Evolutionary conservation across 1,284 basidiomycete genomes (phyloP), one percentile per base, ranked within the genome.

Genomic region (Cryptococcus depauperatus): DNA sequence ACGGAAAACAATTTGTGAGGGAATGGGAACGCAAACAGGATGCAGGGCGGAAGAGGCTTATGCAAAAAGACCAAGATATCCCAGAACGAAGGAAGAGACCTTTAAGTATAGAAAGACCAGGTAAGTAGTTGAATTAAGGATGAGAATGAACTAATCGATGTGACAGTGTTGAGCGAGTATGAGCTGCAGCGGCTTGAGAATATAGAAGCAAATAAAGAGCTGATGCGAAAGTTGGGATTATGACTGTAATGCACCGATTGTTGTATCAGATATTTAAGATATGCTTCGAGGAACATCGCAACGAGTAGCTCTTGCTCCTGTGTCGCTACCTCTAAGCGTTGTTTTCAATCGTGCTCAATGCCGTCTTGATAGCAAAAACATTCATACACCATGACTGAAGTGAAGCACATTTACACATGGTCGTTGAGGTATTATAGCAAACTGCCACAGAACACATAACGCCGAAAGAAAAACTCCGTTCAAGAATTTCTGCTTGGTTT

Each of bases 201-300:
- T 30, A 58, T 58, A n/a, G 26, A 53, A 13, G 50, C 49, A 33
- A 58, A 58, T 35, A 40, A 42, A 34, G 50, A 52, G 16, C 33
- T 58, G 39, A 47, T 58, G 44, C 47, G 35, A 40, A 19, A 41
- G 1, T 39, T 58, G 44, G 57, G 57, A 1, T 38, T 56, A 21
- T 23, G 23, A 16, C 10, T 33, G 13, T 11, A 16, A 10, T 16
- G 18, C 13, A 38, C 28, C 19, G n/a, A 22, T 10, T 16, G 3
- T 8, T 13, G n/a, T n/a, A n/a, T n/a, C n/a, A n/a, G n/a, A n/a
- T n/a, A n/a, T n/a, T n/a, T n/a, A n/a, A n/a, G n/a, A n/a, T n/a
- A n/a, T n/a, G n/a, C n/a, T n/a, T n/a, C n/a, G n/a, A n/a, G n/a
- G n/a, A n/a, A n/a, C n/a, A n/a, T n/a, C n/a, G n/a, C n/a, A n/a